Base-by-base conservation (phyloP, 2,329 filamentous ascomycete genomes). In the Fusarium drepaniforme region DNA sequence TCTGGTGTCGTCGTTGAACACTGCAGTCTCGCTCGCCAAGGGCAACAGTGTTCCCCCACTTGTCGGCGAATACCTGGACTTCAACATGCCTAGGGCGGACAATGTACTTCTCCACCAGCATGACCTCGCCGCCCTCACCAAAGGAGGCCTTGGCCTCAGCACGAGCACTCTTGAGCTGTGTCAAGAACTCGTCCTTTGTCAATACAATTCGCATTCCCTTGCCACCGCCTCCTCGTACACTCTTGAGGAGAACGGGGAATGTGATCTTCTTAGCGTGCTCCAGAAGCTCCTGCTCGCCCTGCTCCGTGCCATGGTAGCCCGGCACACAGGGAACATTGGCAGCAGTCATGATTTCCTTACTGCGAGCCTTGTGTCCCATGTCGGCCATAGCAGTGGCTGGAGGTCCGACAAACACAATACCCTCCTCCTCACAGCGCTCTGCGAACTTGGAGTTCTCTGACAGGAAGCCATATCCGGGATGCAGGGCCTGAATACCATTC, bases 271-370 rank as follows among this genome's bases (percentile, higher is more conserved):
- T 90, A 9, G 97, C 96, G 81, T 96, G 91, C 12, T 87, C 85
- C 66, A 94, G 81, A 30, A 93, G 82, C 75, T 90, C 83, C 66
- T 85, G 82, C 57, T 89, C 87, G 59, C 93, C 91, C 85, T 99
- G 97, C 63, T 98, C 94, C 1, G 88, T 80, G 21, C 97, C 97
- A 82, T 98, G 97, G 80, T 99, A 99, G 1, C 97, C 97, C 0
- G 97, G 97, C 59, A 99, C 97, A 80, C 97, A 98, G 6, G 96
- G 96, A 5, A 99, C 97, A 11, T 95, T 95, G n/a, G 97, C 96
- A 6, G 91, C 91, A 38, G 91, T 95, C 97, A 99, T 98, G 81
- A 99, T 98, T 81, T 98, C 94, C 84, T 99, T 99, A 63, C 94
- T 97, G 70, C 93, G 89, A 66, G 93, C 95, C 86, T 98, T 98